Conservation (phyloP, 345 rosid genomes). For the Acer campestre region DNA sequence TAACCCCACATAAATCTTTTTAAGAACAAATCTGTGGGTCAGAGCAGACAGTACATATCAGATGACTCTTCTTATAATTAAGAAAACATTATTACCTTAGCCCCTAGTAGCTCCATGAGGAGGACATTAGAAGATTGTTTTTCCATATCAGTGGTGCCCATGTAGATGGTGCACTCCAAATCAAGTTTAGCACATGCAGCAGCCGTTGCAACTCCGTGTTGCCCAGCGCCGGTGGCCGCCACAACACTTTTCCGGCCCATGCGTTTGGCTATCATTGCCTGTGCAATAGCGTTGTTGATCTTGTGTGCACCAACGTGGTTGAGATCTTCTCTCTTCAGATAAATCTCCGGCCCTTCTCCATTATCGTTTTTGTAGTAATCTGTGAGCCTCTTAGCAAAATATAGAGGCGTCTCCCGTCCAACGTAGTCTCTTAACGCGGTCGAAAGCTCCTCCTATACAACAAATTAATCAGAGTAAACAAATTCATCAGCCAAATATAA, state of each 20-base stretch:
- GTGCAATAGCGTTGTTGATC: slow-evolving; percentile 86
- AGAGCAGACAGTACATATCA: too few relatives aligned
- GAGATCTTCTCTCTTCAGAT: slow-evolving; percentile 85
- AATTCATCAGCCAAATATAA: too few relatives aligned
- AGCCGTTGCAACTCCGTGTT: slow-evolving; percentile 88
- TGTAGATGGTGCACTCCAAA: slow-evolving; percentile 64
- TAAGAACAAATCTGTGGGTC: too few relatives aligned
- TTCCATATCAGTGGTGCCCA: slow-evolving; percentile 69
- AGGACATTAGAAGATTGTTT: slow-evolving; percentile 64
- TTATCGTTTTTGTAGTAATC: slow-evolving; percentile 58
- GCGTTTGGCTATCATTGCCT: slow-evolving; percentile 80
- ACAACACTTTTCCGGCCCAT: slow-evolving; percentile 60
- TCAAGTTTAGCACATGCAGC: slow-evolving; percentile 79
- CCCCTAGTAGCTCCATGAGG: slow-evolving; percentile 65
- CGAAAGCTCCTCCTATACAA: slow-evolving; percentile 58
- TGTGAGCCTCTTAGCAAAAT: slow-evolving; percentile 68
- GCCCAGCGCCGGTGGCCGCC: slow-evolving; percentile 87
- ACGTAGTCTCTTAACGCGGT: slow-evolving; percentile 70
- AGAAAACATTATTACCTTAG: slow-evolving; percentile 31
- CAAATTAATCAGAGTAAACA: background rate
- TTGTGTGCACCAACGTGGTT: slow-evolving; percentile 80
- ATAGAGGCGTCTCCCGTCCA: slow-evolving; percentile 83
- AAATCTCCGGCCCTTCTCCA: slow-evolving; percentile 72
- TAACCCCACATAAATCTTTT: too few relatives aligned
- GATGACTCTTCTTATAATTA: too few relatives aligned